Evolutionary conservation across 2,329 filamentous ascomycete species (phyloP).

Genomic region (Colletotrichum theobromicola): DNA sequence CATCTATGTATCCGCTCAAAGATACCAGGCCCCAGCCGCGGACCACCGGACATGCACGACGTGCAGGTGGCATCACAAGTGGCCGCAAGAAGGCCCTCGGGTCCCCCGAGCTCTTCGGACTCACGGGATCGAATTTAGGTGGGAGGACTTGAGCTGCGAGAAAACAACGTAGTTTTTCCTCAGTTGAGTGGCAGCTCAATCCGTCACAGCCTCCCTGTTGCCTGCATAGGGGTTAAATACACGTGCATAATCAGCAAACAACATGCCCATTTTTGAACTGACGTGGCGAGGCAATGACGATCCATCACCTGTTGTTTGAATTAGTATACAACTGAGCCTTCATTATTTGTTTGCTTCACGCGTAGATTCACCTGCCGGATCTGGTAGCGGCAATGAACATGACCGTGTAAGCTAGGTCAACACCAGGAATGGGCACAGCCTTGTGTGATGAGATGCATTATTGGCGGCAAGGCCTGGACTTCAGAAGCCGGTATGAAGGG

Average conservation of each 20-base stretch:
- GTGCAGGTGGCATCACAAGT: neutral
- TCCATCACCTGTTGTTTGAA: neutral
- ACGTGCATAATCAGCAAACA: neutral
- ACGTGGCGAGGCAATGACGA: neutral
- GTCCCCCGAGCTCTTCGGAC: neutral
- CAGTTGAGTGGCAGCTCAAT: neutral
- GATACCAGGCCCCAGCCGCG: accelerated
- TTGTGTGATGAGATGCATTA: neutral
- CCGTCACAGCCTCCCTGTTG: neutral
- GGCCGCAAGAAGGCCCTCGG: too few relatives aligned
- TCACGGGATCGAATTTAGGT: neutral
- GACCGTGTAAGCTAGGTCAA: neutral
- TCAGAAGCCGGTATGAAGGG: neutral
- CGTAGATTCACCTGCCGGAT: neutral
- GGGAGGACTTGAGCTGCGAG: accelerated
- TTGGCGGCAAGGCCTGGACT: neutral
- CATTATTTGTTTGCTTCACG: neutral
- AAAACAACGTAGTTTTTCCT: accelerated
- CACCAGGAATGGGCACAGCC: neutral
- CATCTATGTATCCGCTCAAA: neutral
- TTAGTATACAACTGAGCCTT: accelerated
- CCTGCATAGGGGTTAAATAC: neutral
- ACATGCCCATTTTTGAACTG: neutral
- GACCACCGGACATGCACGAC: neutral
- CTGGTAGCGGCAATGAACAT: neutral